phyloP scores from a whole-genome alignment of 2,329 filamentous ascomycete genomes.

The Ophiocordyceps sinensis region DNA sequence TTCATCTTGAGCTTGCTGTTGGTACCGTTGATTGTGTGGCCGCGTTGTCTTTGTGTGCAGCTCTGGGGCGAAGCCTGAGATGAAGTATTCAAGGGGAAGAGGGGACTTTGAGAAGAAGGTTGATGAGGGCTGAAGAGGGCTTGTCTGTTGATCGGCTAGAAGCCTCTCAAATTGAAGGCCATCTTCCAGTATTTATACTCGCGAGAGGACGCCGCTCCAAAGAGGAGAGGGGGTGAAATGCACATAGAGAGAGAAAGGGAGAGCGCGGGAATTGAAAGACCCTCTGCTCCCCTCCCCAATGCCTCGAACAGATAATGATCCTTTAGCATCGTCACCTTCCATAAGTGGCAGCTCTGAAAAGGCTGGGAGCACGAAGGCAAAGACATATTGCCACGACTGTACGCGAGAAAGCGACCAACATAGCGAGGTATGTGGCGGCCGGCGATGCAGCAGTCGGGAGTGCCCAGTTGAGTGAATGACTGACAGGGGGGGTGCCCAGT shows the following conservation, averaged over 20 bases:
- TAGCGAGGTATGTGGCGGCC: not conserved
- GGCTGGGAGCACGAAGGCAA: not conserved
- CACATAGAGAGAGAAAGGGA: not conserved
- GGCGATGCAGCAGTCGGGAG: not conserved
- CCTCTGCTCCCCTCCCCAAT: not conserved
- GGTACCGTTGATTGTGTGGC: not conserved
- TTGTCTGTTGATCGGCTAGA: slow-evolving; percentile 1
- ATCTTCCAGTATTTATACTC: slow-evolving; percentile 4
- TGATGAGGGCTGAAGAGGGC: not conserved
- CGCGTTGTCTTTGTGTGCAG: no score
- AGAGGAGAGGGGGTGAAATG: no score
- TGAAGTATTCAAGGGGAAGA: not conserved
- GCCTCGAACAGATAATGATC: not conserved
- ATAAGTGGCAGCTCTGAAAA: slow-evolving; percentile 5
- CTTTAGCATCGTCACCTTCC: slow-evolving; percentile 4
- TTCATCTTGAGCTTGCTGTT: slow-evolving; percentile 5
- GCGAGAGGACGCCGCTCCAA: not conserved
- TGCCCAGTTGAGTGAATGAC: not conserved
- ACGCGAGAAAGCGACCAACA: not conserved
- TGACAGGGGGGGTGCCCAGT: not conserved
- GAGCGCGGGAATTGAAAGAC: not conserved
- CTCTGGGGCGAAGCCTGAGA: not conserved
- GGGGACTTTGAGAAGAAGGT: not conserved
- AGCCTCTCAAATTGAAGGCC: not conserved
- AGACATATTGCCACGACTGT: not conserved